Evolutionary conservation across 148 eudicot species (phyloP).

Genomic region (Vaccinium corymbosum): DNA sequence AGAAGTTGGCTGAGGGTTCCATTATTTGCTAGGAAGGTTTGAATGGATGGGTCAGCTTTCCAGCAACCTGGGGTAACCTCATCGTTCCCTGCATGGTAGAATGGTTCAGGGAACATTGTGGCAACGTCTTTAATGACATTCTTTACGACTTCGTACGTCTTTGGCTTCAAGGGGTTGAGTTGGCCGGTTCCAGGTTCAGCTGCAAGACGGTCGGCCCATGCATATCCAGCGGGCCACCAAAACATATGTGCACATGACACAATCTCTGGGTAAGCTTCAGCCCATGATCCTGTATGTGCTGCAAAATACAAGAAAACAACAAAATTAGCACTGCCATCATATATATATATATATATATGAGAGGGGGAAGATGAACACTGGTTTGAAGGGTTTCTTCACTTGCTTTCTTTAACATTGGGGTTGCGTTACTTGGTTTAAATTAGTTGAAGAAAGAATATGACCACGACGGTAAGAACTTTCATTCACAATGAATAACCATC

Average conservation of each 20-base stretch:
- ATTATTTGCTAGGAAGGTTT: slow-evolving; percentile 37
- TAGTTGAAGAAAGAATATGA: background rate
- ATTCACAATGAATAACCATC: background rate
- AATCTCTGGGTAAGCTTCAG: slow-evolving; percentile 83
- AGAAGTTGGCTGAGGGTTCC: slow-evolving; percentile 64
- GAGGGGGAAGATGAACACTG: background rate
- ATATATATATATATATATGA: background rate
- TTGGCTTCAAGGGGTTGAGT: slow-evolving; percentile 76
- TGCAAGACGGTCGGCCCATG: slow-evolving; percentile 69
- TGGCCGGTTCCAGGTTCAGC: slow-evolving; percentile 93
- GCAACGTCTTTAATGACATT: slow-evolving; percentile 48
- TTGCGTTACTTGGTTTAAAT: background rate
- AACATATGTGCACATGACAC: slow-evolving; percentile 75
- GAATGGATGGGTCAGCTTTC: slow-evolving; percentile 68
- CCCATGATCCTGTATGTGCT: slow-evolving; percentile 96
- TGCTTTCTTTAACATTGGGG: background rate
- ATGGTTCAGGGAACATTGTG: slow-evolving; percentile 69
- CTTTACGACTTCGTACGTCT: slow-evolving; percentile 64
- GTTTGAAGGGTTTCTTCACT: background rate
- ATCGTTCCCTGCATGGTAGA: slow-evolving; percentile 74
- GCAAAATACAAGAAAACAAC: slow-evolving; percentile 21
- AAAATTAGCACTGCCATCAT: background rate
- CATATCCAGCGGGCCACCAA: slow-evolving; percentile 73
- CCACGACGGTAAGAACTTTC: background rate
- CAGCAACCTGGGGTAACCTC: slow-evolving; percentile 80